Conservation (phyloP, 345 rosid genomes). For the Ricinus communis region DNA sequence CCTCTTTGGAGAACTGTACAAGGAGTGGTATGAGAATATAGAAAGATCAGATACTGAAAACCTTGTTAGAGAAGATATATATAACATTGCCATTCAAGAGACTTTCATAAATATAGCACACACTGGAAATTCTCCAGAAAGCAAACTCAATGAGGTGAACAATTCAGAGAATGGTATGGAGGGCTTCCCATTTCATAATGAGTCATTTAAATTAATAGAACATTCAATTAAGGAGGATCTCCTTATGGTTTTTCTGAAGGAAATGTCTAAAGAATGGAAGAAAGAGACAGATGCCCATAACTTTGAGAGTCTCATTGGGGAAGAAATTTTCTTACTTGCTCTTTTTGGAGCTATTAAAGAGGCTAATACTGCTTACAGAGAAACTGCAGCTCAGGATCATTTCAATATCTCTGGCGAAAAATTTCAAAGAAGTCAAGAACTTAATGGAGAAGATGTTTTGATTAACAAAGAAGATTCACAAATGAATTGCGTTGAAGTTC, state of each 20-base stretch:
- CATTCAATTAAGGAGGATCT: conserved; percentile 34
- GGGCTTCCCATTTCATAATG: background rate
- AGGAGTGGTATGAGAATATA: conserved; percentile 30
- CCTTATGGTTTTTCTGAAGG: conserved; percentile 24
- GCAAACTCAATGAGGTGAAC: conserved; percentile 15
- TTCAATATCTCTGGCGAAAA: background rate
- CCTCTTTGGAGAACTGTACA: conserved; percentile 18
- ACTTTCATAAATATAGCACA: conserved; percentile 22
- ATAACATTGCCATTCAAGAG: conserved; percentile 34
- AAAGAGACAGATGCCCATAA: conserved; percentile 20
- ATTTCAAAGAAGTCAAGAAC: background rate
- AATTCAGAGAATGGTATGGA: background rate
- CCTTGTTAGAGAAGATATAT: conserved; percentile 36
- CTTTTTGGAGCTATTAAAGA: conserved; percentile 24
- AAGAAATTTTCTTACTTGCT: conserved; percentile 28
- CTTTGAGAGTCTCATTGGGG: conserved; percentile 24
- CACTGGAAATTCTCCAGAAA: conserved; percentile 15
- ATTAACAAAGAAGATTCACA: conserved; percentile 15
- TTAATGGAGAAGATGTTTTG: conserved; percentile 16
- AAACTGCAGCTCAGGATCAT: conserved; percentile 9
- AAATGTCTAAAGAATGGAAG: conserved; percentile 15
- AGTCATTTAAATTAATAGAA: conserved; percentile 24
- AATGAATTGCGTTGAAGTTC: conserved; percentile 1
- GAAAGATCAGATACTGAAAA: conserved; percentile 18
- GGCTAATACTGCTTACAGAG: conserved; percentile 3